Conservation (phyloP, 2,329 filamentous ascomycete genomes). For the Phaeoacremonium minimum region DNA sequence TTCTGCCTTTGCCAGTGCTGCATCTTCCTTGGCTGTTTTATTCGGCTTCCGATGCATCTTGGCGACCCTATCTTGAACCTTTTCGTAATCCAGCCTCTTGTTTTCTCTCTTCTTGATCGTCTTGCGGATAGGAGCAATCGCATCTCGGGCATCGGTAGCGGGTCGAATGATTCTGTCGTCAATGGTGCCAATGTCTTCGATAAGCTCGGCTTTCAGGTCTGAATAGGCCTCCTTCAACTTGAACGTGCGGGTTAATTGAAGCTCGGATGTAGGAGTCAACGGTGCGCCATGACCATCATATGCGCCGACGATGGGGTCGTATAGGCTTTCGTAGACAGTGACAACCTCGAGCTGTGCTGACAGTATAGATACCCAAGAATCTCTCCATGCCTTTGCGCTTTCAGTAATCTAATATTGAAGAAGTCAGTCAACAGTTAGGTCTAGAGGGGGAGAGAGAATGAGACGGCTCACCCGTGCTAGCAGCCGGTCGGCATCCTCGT, state of each 20-base stretch:
- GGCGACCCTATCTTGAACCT: conserved; percentile 67
- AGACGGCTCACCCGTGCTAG: conserved; percentile 57
- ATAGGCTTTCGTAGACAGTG: conserved; percentile 67
- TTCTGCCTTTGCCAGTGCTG: conserved; percentile 66
- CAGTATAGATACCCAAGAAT: conserved; percentile 72
- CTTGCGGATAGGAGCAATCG: conserved; percentile 69
- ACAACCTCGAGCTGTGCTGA: conserved; percentile 63
- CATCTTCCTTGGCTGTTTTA: conserved; percentile 69
- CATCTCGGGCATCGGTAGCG: conserved; percentile 64
- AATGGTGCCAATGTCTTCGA: conserved; percentile 67
- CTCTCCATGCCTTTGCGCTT: conserved; percentile 70
- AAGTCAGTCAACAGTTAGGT: neutral
- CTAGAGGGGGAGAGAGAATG: conserved; percentile 8
- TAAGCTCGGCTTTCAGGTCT: conserved; percentile 67
- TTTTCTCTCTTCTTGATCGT: conserved; percentile 83
- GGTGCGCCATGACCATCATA: conserved; percentile 51
- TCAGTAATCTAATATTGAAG: conserved; percentile 60
- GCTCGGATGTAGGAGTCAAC: conserved; percentile 55
- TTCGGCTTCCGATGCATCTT: conserved; percentile 66
- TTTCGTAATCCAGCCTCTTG: conserved; percentile 76
- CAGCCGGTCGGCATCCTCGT: conserved; percentile 73
- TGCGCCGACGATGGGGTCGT: conserved; percentile 70
- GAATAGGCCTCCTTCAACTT: conserved; percentile 63
- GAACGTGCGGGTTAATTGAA: conserved; percentile 59
- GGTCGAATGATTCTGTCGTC: conserved; percentile 67